Conservation (phyloP, 441 rosid genomes). For the Adansonia grandidieri region DNA sequence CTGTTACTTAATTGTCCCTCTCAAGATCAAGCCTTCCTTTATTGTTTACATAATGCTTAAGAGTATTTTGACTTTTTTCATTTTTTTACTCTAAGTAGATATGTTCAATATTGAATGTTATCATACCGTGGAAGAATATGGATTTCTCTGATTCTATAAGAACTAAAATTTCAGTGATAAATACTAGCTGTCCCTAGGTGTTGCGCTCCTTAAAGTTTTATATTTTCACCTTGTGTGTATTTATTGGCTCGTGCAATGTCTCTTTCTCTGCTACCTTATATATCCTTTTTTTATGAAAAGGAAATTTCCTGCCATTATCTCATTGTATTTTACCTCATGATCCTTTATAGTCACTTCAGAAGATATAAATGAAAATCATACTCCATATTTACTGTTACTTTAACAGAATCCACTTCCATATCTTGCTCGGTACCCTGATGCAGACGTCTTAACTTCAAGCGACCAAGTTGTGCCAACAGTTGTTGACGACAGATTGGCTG, state of each 20-base stretch:
- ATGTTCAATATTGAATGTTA: neutral
- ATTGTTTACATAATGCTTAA: neutral
- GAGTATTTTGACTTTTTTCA: slow-evolving; percentile 3
- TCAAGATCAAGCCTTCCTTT: slow-evolving; percentile 14
- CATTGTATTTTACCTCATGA: neutral
- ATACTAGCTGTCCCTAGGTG: slow-evolving; percentile 1
- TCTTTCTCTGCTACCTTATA: neutral
- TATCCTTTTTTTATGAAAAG: neutral
- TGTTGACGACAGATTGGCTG: slow-evolving; percentile 88
- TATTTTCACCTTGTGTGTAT: neutral
- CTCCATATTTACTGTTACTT: slow-evolving; percentile 30
- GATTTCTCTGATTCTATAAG: slow-evolving; percentile 16
- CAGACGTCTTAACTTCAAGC: slow-evolving; percentile 95
- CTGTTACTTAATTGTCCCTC: slow-evolving; percentile 6
- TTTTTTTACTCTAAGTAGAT: neutral
- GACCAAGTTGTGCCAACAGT: slow-evolving; percentile 98
- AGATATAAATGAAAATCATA: slow-evolving; percentile 21
- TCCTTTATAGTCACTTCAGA: slow-evolving; percentile 15
- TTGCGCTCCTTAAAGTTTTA: neutral
- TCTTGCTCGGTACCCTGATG: slow-evolving; percentile 93
- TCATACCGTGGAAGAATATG: neutral
- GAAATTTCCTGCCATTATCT: neutral
- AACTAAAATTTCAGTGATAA: neutral
- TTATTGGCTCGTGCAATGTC: neutral
- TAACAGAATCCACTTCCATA: slow-evolving; percentile 93